These are phyloP conservation scores for Gossypium lobatum DNA, from an alignment of 441 rosid species.

Conservation along the genomic window DNA sequence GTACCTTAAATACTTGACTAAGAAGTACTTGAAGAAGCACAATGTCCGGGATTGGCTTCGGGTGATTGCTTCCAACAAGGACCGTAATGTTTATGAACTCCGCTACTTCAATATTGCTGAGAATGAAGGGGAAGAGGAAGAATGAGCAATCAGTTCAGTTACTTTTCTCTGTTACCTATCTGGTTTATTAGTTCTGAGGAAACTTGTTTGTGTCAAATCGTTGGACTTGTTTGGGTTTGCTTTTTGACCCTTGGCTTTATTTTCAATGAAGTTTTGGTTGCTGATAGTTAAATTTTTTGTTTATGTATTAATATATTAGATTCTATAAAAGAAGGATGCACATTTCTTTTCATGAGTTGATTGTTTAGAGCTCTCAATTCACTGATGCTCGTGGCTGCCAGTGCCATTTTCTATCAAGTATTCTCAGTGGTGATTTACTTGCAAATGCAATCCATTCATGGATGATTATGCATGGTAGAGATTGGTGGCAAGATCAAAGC, in stretches of 20 bases:
- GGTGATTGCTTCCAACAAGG: slow-evolving; percentile 79
- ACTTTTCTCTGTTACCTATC: slow-evolving; percentile 1
- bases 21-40: slow-evolving; percentile 86
- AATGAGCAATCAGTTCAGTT: slow-evolving; percentile 29
- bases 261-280: neutral
- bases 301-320: neutral
- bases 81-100: slow-evolving; percentile 62
- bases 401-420: neutral
- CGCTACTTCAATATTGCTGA: slow-evolving; percentile 89
- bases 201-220: neutral
- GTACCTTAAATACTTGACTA: slow-evolving; percentile 82
- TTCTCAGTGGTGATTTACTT: neutral
- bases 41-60: slow-evolving; percentile 89
- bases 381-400: neutral
- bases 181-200: neutral
- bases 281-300: neutral
- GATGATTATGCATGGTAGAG: too few relatives aligned
- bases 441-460: neutral
- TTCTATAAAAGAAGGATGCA: neutral
- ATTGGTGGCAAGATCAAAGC: too few relatives aligned
- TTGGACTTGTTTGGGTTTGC: neutral
- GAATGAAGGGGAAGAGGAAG: slow-evolving; percentile 73
- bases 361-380: neutral
- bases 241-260: neutral
- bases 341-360: neutral